Percentiles rank a stretch among this genome's conserved stretches.
phyloP scores from a whole-genome alignment of 2,329 filamentous ascomycete species.

The Trichoderma cornu-damae region DNA sequence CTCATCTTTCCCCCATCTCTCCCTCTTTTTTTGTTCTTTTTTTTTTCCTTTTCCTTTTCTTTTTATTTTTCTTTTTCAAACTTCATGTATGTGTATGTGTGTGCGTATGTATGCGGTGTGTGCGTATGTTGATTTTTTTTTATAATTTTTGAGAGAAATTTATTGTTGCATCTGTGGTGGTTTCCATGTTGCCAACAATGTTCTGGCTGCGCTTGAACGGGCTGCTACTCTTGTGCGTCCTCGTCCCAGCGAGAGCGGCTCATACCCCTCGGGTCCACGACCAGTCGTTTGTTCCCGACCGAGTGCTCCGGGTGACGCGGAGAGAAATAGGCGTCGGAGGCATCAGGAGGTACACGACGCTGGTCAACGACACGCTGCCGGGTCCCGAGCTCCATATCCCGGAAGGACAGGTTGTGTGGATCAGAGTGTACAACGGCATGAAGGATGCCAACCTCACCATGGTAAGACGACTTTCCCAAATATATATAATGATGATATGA shows the following conservation, averaged over 20 bases:
- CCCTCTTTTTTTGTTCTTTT: too few relatives aligned
- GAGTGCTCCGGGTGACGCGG: conserved; percentile 42
- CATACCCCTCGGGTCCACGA: conserved; percentile 24
- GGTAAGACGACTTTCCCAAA: too few relatives aligned
- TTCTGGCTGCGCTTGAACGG: background rate
- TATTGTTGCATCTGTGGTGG: too few relatives aligned
- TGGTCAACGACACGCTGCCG: conserved; percentile 50
- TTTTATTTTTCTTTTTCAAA: too few relatives aligned
- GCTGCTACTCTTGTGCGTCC: background rate
- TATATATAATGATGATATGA: too few relatives aligned
- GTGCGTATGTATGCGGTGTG: too few relatives aligned
- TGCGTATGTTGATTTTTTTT: too few relatives aligned
- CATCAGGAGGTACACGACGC: conserved; percentile 21
- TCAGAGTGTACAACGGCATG: conserved; percentile 57
- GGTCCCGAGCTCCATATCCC: conserved; percentile 45
- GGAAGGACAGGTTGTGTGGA: conserved; percentile 46
- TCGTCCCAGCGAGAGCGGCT: background rate
- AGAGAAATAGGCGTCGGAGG: conserved; percentile 31
- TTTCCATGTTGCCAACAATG: background rate
- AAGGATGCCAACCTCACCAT: conserved; percentile 51
- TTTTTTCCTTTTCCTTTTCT: too few relatives aligned
- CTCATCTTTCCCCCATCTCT: too few relatives aligned
- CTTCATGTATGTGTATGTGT: too few relatives aligned
- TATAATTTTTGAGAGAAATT: too few relatives aligned
- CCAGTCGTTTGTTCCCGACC: conserved; percentile 37